Evolutionary conservation across 257 asterid species (phyloP).

Genomic region (Sherardia arvensis): DNA sequence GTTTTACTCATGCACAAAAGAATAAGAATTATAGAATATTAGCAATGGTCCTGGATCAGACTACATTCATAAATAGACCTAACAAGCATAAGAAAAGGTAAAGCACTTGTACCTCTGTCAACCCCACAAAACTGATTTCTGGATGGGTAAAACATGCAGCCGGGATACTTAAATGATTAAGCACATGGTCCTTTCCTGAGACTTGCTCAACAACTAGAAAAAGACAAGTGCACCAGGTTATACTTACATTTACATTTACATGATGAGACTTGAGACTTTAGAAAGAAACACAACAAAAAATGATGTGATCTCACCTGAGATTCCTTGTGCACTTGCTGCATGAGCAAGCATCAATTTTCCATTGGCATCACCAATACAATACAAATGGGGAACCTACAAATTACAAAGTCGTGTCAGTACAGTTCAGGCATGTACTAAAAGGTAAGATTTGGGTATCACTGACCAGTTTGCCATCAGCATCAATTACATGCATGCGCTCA

Average conservation of each 20-base stretch:
- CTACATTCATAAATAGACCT: background rate
- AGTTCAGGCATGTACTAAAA: background rate
- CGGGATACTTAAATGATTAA: conserved; percentile 89
- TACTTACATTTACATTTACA: background rate
- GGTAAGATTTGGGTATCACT: conserved; percentile 19
- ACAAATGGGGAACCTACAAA: conserved; percentile 83
- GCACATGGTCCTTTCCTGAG: conserved; percentile 78
- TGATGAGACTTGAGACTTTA: conserved; percentile 8
- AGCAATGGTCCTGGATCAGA: background rate
- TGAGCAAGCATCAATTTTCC: conserved; percentile 99
- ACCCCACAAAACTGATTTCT: conserved; percentile 97
- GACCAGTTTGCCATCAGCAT: conserved; percentile 79
- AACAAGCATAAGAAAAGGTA: background rate
- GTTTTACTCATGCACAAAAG: background rate
- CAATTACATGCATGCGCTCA: conserved; percentile 87
- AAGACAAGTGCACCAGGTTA: conserved; percentile 23
- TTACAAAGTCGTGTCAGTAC: conserved; percentile 8
- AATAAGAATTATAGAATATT: background rate
- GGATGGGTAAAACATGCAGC: conserved; percentile 99
- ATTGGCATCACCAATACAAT: conserved; percentile 99
- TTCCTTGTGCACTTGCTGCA: conserved; percentile 99
- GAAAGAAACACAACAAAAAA: conserved; percentile 10
- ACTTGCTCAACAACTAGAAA: conserved; percentile 84
- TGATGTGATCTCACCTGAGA: conserved; percentile 39
- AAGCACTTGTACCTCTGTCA: conserved; percentile 65